Percentiles rank a stretch among this genome's conserved stretches.
Evolutionary conservation across 179 eudicot genomes (phyloP).

Genomic region (Camellia oleifera): DNA sequence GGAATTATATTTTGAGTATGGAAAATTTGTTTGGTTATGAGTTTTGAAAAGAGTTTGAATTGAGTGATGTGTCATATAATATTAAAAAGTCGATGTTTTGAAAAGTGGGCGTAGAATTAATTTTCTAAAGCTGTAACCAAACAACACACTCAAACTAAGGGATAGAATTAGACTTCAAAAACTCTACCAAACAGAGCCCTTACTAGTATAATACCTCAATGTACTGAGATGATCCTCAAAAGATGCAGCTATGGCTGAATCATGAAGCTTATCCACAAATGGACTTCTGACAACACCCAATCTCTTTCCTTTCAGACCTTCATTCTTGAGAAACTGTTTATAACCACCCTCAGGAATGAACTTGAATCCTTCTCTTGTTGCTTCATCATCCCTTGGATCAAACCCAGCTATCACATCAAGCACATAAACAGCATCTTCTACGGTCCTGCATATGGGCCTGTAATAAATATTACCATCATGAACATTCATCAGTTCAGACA

Average conservation of each 20-base stretch:
- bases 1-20: too few relatives aligned
- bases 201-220: conserved; percentile 35
- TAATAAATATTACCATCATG: conserved; percentile 2
- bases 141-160: too few relatives aligned
- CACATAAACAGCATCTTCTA: conserved; percentile 66
- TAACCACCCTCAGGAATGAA: conserved; percentile 74
- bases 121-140: too few relatives aligned
- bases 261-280: too few relatives aligned
- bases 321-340: conserved; percentile 46
- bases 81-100: too few relatives aligned
- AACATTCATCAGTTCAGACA: neutral
- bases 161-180: too few relatives aligned
- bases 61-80: too few relatives aligned
- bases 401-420: conserved; percentile 63
- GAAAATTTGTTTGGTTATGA: too few relatives aligned
- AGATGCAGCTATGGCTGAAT: too few relatives aligned
- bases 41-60: too few relatives aligned
- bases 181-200: too few relatives aligned
- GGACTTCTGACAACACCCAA: conserved; percentile 29
- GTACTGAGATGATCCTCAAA: conserved; percentile 22
- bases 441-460: conserved; percentile 86
- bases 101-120: too few relatives aligned
- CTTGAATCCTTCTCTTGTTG: conserved; percentile 47
- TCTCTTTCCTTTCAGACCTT: conserved; percentile 64
- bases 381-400: conserved; percentile 60